These are phyloP conservation scores for Solanum hybrid DNA, from an alignment of 305 asterid genomes.

Conservation along the genomic window DNA sequence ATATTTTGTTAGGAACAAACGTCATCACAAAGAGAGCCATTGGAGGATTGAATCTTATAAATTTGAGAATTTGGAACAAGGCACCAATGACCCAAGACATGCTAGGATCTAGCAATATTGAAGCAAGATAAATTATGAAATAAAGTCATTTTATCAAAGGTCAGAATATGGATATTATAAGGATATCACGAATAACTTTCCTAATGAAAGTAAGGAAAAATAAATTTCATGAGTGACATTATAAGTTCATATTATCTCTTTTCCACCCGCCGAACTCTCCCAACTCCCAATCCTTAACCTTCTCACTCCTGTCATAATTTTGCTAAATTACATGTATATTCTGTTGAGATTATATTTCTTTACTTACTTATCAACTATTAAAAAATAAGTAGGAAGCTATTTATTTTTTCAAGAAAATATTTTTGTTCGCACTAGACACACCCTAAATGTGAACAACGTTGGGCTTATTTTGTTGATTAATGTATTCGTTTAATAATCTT, in stretches of 20 bases:
- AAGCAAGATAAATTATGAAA: neutral
- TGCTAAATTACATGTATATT: neutral
- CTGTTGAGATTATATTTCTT: neutral
- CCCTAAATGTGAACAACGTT: neutral
- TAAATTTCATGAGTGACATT: neutral
- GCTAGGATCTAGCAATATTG: neutral
- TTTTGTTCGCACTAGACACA: neutral
- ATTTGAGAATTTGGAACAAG: too few species aligned
- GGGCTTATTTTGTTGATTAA: neutral
- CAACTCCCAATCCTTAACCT: neutral
- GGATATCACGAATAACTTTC: too few species aligned
- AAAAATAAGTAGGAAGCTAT: too few species aligned
- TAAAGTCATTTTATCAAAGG: neutral
- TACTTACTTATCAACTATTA: too few species aligned
- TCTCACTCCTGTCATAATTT: neutral
- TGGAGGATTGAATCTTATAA: neutral
- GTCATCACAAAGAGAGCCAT: neutral
- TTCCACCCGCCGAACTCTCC: accelerated
- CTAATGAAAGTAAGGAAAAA: too few species aligned
- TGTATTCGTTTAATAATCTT: neutral
- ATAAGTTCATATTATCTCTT: too few species aligned
- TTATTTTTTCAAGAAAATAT: too few species aligned
- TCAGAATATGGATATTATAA: neutral
- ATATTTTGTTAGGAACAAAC: neutral
- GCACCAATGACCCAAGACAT: neutral